Evolutionary conservation across 805 yeast species (phyloP).

Genomic region (Candida vartiovaarae): DNA sequence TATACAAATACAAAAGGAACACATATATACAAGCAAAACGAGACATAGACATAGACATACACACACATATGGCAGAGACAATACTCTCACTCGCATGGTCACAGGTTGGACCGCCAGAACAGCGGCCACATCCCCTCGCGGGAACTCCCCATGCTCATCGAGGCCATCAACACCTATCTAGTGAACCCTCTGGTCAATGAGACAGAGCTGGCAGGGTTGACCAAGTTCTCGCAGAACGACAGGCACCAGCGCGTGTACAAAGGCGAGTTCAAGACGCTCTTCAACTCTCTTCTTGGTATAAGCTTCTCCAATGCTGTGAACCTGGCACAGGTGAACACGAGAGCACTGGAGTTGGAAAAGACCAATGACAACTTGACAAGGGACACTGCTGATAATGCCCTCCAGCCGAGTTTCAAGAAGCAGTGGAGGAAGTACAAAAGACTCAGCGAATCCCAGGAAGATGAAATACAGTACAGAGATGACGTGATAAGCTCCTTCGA

Average conservation of each 20-base stretch:
- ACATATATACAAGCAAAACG: neutral
- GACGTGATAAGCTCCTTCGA: conserved; percentile 17
- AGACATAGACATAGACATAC: neutral
- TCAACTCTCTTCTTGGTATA: conserved; percentile 27
- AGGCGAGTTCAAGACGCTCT: conserved; percentile 26
- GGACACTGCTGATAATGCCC: neutral
- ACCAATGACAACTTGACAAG: neutral
- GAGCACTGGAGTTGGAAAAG: conserved; percentile 1
- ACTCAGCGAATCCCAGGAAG: conserved; percentile 18
- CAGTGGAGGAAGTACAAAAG: conserved; percentile 16
- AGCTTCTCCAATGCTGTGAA: conserved; percentile 24
- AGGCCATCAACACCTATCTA: conserved; percentile 18
- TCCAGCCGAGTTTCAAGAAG: conserved; percentile 17
- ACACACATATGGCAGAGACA: neutral
- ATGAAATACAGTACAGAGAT: conserved; percentile 22
- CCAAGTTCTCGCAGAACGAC: conserved; percentile 25
- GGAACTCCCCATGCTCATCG: conserved; percentile 18
- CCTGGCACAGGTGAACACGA: conserved; percentile 10
- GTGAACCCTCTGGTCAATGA: conserved; percentile 20
- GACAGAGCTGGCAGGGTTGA: conserved; percentile 21
- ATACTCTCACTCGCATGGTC: conserved; percentile 15
- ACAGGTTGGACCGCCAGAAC: conserved; percentile 14
- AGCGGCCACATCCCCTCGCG: conserved; percentile 15
- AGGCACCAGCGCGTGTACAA: conserved; percentile 26
- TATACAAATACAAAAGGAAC: neutral